Base-by-base conservation (phyloP, 441 rosid genomes). In the Dalechampia spathulata region DNA sequence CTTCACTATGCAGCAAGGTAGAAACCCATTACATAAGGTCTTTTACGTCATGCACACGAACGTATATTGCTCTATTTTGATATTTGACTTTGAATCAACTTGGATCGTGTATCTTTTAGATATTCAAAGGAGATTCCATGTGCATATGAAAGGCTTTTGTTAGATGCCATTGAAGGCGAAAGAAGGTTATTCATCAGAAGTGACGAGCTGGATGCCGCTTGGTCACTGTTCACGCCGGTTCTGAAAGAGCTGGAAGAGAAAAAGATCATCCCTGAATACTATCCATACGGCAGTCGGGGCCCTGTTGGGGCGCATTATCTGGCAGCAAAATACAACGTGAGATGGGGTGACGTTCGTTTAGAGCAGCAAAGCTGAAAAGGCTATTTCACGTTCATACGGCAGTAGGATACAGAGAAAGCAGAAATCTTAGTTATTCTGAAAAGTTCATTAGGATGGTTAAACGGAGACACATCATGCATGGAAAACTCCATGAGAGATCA, bases 271-370 rank as follows among this genome's bases (percentile, higher is more conserved):
- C 98, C 96, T 0, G 96, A 90, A 54, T 80, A 63, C 69, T 90
- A 90, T 68, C 98, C 98, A 44, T 80, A 83, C 1, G 90, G 98
- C 12, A 90, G 96, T 63, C 86, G 98, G 42, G 98, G 96, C 49
- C 95, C 95, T n/a, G 92, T 89, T 1, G 92, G 96, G 55, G 92
- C 98, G 21, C 98, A 87, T 69, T 90, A 90, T 69, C 90, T 90
- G 51, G 92, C 98, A 2, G 98, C 98, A 17, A 81, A 72, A 71
- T 79, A 90, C 69, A 85, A 85, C 10, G 92, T 90, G 44, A 84
- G 80, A 25, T 90, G 98, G 98, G 98, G 96, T 14, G 98, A 87
- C 58, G 65, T 90, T 2, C 69, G 82, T 28, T 8, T 56, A 46
- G 74, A 64, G 21, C 70, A 60, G 45, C 60, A 55, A 49, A 17